phyloP scores from a whole-genome alignment of 2,329 filamentous ascomycete genomes.

The Aspergillus thermomutatus region DNA sequence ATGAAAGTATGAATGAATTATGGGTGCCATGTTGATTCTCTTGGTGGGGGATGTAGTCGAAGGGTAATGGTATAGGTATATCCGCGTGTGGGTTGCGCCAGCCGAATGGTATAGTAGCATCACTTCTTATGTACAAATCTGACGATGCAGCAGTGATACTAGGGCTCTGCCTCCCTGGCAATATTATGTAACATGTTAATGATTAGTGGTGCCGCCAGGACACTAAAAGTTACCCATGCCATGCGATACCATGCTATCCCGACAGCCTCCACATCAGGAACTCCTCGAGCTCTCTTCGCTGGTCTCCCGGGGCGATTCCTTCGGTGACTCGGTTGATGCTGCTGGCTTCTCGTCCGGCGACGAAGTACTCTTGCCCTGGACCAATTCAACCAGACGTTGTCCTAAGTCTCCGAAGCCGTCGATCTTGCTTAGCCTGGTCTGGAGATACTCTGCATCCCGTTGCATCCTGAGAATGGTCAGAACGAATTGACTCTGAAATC shows the following conservation, averaged over 20 bases:
- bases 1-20: background rate
- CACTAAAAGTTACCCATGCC: background rate
- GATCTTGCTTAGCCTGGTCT: slow-evolving; percentile 68
- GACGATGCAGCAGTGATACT: background rate
- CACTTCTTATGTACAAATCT: background rate
- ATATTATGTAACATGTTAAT: background rate
- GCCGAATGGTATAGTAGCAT: background rate
- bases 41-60: too few relatives aligned
- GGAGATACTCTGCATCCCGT: slow-evolving; percentile 71
- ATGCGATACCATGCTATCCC: background rate
- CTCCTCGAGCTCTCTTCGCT: slow-evolving; percentile 3
- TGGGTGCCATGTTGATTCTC: too few relatives aligned
- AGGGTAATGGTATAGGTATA: too few relatives aligned
- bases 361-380: slow-evolving; percentile 35
- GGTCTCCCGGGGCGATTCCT: background rate
- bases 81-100: too few relatives aligned
- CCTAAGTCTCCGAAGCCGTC: slow-evolving; percentile 75
- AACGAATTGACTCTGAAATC: background rate
- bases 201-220: background rate
- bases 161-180: background rate
- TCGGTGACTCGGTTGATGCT: background rate
- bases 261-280: too few relatives aligned
- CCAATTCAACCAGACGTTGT: slow-evolving; percentile 59
- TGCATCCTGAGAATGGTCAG: slow-evolving; percentile 59
- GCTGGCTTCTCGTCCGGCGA: slow-evolving; percentile 10